A percentile compares a stretch with the other conserved stretches of the same genome.
phyloP scores from a whole-genome alignment of 2,329 filamentous ascomycete genomes.

The Trichoderma guizhouense region DNA sequence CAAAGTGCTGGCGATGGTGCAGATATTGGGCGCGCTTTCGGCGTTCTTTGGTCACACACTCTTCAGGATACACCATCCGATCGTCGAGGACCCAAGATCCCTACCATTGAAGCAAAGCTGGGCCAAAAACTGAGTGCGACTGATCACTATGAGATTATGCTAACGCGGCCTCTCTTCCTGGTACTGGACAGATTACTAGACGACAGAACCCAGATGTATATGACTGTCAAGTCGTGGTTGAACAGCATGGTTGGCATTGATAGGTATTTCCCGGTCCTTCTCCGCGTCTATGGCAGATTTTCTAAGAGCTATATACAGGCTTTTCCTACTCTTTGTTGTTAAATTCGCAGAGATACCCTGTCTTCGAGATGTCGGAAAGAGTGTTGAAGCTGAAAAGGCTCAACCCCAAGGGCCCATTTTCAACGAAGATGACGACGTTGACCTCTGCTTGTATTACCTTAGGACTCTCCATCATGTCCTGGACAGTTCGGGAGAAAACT shows the following conservation, averaged over 20 bases:
- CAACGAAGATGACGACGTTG: slow-evolving; percentile 63
- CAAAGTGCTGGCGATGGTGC: slow-evolving; percentile 39
- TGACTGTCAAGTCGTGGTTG: slow-evolving; percentile 78
- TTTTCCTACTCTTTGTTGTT: slow-evolving; percentile 58
- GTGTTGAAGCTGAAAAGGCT: slow-evolving; percentile 21
- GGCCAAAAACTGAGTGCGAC: slow-evolving; percentile 48
- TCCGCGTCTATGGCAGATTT: background rate
- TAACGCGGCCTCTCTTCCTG: slow-evolving; percentile 77
- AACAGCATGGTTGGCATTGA: slow-evolving; percentile 62
- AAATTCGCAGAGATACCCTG: slow-evolving; percentile 57
- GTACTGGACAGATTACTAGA: slow-evolving; percentile 75
- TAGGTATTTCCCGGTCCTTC: slow-evolving; percentile 42
- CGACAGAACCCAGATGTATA: slow-evolving; percentile 68
- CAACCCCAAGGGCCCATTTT: slow-evolving; percentile 26
- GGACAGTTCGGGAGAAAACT: slow-evolving; percentile 60
- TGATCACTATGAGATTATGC: slow-evolving; percentile 67
- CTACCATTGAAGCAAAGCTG: slow-evolving; percentile 33
- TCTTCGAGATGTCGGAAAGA: slow-evolving; percentile 31
- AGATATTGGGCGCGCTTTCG: slow-evolving; percentile 67
- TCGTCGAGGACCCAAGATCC: slow-evolving; percentile 47
- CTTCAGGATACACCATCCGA: slow-evolving; percentile 58
- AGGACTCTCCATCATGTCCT: slow-evolving; percentile 71
- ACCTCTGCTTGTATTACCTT: slow-evolving; percentile 75
- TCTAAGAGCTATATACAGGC: slow-evolving; percentile 35
- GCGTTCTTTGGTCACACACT: slow-evolving; percentile 79